Conservation (phyloP, 192 early-diverging fungal species). For the Linnemannia elongata region DNA sequence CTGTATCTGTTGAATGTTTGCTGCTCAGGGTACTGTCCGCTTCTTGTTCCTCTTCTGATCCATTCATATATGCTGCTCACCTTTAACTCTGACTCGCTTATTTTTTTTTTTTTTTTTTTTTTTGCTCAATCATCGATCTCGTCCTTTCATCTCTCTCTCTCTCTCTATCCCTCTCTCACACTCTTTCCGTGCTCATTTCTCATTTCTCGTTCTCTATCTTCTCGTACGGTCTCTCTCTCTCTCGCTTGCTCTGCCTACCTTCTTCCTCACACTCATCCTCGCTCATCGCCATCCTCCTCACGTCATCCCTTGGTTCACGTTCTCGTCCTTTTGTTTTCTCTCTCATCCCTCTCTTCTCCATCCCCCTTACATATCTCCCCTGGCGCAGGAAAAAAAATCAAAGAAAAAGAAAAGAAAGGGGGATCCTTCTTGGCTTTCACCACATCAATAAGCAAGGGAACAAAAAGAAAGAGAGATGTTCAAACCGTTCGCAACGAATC, state of each 20-base stretch:
- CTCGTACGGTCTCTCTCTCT: neutral
- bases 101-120: neutral
- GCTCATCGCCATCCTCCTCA: slow-evolving; percentile 1
- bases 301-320: neutral
- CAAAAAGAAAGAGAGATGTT: neutral
- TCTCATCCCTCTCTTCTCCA: neutral
- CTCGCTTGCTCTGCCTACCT: neutral
- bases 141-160: neutral
- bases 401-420: neutral
- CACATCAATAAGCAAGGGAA: slow-evolving; percentile 3
- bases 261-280: neutral
- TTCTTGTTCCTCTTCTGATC: neutral
- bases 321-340: neutral
- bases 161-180: neutral
- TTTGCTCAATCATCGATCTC: neutral
- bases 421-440: neutral
- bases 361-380: slow-evolving; percentile 5
- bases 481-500: neutral
- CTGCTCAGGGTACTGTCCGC: neutral
- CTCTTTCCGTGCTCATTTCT: neutral
- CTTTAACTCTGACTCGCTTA: too few species aligned
- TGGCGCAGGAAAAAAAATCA: neutral
- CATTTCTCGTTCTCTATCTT: neutral
- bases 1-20: neutral
- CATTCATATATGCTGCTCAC: neutral